Evolutionary conservation across 2,329 filamentous ascomycete genomes (phyloP).

Genomic region (Emmonsiellopsis sp.): DNA sequence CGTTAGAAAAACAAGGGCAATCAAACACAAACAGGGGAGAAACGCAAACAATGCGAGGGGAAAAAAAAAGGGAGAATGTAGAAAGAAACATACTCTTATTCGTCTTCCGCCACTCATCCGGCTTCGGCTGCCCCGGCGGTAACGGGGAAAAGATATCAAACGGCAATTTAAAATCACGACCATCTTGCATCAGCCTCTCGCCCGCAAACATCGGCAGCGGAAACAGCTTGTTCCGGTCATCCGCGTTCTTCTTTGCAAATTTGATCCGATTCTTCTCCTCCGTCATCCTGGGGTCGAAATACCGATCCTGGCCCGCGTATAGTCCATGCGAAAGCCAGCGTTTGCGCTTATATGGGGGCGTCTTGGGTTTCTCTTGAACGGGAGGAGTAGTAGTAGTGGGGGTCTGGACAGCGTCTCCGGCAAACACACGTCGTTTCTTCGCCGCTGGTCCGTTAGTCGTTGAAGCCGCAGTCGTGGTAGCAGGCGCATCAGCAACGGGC

Average conservation of each 20-base stretch:
- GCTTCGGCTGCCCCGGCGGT: slow-evolving; percentile 77
- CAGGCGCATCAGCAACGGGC: slow-evolving; percentile 7
- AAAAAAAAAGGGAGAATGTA: neutral
- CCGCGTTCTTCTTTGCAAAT: slow-evolving; percentile 24
- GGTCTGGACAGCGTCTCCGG: slow-evolving; percentile 19
- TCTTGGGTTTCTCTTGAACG: slow-evolving; percentile 16
- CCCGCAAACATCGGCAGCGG: slow-evolving; percentile 74
- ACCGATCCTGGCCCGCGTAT: slow-evolving; percentile 68
- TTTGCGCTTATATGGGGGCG: slow-evolving; percentile 45
- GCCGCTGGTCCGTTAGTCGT: slow-evolving; percentile 21
- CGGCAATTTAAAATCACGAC: slow-evolving; percentile 78
- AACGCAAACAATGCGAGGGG: neutral
- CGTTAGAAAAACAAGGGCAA: slow-evolving; percentile 21
- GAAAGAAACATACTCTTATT: slow-evolving; percentile 60
- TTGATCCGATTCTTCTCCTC: slow-evolving; percentile 34
- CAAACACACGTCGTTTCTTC: slow-evolving; percentile 37
- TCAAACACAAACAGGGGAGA: neutral
- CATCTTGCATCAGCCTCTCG: slow-evolving; percentile 59
- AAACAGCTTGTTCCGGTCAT: slow-evolving; percentile 33
- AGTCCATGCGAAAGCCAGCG: slow-evolving; percentile 75
- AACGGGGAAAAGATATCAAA: slow-evolving; percentile 85
- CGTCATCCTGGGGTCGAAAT: slow-evolving; percentile 38
- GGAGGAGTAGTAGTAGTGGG: slow-evolving; percentile 15
- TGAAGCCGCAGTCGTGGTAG: neutral
- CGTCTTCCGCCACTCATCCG: slow-evolving; percentile 84